phyloP scores from a whole-genome alignment of 1,284 basidiomycete species.

The Melampsora larici-populina region DNA sequence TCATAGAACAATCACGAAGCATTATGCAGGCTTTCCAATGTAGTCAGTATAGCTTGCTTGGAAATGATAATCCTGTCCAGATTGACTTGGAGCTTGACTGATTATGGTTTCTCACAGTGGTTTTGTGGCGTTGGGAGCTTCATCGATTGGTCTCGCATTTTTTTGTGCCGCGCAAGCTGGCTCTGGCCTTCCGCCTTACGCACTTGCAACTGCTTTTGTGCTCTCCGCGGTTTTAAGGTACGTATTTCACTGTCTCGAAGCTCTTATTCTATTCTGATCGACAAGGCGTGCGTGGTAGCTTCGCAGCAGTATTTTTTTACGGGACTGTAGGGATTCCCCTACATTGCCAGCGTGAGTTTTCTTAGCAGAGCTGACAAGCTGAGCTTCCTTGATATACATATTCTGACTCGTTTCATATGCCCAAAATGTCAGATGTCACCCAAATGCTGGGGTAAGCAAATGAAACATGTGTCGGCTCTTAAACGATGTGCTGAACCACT shows the following conservation, averaged over 20 bases:
- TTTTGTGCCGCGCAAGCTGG: conserved; percentile 8
- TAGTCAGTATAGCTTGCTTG: not conserved
- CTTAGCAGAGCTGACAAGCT: no score
- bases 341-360: conserved; percentile 35
- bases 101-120: no score
- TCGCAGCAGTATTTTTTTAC: conserved; percentile 35
- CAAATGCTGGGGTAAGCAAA: conserved; percentile 37
- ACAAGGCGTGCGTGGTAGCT: no score
- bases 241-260: not conserved
- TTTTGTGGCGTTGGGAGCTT: conserved; percentile 10
- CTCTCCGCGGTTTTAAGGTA: conserved; percentile 30
- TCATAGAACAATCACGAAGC: not conserved
- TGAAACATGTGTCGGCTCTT: no score
- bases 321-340: conserved; percentile 19
- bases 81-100: no score
- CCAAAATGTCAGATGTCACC: conserved; percentile 21
- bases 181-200: conserved; percentile 11
- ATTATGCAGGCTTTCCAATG: not conserved
- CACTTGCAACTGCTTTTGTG: conserved; percentile 5
- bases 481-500: no score
- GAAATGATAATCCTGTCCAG: no score
- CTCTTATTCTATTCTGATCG: no score
- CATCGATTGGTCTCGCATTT: conserved; percentile 13
- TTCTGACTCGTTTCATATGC: no score
- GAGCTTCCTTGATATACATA: no score